Conservation (phyloP, 2,329 filamentous ascomycete genomes). For the Paecilomyces formosus region DNA sequence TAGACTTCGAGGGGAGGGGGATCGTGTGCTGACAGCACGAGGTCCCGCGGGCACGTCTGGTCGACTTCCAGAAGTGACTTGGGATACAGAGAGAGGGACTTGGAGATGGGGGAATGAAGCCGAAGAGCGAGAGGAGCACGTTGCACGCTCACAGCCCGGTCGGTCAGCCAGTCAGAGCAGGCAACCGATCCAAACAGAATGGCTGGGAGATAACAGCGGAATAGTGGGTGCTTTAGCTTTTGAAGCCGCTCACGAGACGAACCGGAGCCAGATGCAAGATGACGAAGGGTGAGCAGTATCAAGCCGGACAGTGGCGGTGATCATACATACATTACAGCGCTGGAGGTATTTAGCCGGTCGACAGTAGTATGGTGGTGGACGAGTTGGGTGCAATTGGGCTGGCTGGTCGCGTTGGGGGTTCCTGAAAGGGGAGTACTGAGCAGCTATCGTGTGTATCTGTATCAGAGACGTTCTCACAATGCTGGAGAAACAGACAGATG, state of each 20-base stretch:
- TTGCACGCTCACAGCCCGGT: neutral
- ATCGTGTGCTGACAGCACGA: neutral
- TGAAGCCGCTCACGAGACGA: conserved; percentile 13
- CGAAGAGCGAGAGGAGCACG: neutral
- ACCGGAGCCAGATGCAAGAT: conserved; percentile 11
- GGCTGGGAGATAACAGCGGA: conserved; percentile 4
- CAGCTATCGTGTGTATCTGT: too few species aligned
- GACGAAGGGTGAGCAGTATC: conserved; percentile 5
- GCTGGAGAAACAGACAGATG: neutral
- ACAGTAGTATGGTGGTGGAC: neutral
- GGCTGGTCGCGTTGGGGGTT: neutral
- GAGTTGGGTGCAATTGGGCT: neutral
- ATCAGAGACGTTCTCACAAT: neutral
- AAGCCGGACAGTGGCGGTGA: neutral
- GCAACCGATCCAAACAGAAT: neutral
- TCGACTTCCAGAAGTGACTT: neutral
- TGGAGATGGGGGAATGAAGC: neutral
- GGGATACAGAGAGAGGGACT: neutral
- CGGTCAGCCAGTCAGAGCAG: conserved; percentile 2
- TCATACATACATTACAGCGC: neutral
- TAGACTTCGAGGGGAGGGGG: neutral
- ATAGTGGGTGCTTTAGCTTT: conserved; percentile 2
- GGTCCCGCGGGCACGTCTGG: neutral
- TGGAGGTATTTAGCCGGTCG: neutral
- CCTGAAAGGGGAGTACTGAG: neutral